Percentiles rank a stretch among this genome's conserved stretches.
Evolutionary conservation across 306 rosid species (phyloP).

Genomic region (Trichosanthes cucumerina): DNA sequence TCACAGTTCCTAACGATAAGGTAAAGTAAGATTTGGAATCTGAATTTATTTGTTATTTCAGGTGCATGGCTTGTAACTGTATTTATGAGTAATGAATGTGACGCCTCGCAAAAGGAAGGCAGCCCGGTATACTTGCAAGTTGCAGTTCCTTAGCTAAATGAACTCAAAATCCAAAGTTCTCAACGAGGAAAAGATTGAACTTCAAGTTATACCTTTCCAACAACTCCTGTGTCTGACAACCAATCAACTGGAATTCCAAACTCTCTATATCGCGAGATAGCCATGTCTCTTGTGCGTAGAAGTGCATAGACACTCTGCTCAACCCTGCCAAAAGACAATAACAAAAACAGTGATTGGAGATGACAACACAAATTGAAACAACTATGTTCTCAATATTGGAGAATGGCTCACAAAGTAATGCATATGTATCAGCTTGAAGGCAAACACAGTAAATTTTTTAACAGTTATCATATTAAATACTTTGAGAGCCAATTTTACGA

Average conservation of each 20-base stretch:
- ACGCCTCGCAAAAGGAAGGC: not conserved
- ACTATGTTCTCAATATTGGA: not conserved
- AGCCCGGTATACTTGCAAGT: not conserved
- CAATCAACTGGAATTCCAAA: slow-evolving; percentile 93
- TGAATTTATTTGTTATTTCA: not conserved
- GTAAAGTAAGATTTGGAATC: not conserved
- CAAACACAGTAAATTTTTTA: not conserved
- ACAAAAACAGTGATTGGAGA: not conserved
- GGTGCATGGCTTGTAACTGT: not conserved
- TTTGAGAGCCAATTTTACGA: not conserved
- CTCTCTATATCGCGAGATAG: slow-evolving; percentile 79
- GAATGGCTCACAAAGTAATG: not conserved
- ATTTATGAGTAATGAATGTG: not conserved
- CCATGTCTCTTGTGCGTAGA: slow-evolving; percentile 91
- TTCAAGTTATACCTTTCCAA: slow-evolving; percentile 63
- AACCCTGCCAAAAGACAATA: slow-evolving; percentile 38
- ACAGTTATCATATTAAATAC: not conserved
- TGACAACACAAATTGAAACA: not conserved
- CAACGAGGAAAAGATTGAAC: not conserved
- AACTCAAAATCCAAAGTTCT: not conserved
- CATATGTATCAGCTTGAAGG: not conserved
- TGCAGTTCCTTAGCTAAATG: not conserved
- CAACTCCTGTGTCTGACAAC: slow-evolving; percentile 85
- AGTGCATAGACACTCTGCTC: slow-evolving; percentile 91
- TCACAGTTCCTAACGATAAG: not conserved